Evolutionary conservation across 2,329 filamentous ascomycete genomes (phyloP), one percentile per base, ranked within the genome.

Genomic region (Lachnellula arida): DNA sequence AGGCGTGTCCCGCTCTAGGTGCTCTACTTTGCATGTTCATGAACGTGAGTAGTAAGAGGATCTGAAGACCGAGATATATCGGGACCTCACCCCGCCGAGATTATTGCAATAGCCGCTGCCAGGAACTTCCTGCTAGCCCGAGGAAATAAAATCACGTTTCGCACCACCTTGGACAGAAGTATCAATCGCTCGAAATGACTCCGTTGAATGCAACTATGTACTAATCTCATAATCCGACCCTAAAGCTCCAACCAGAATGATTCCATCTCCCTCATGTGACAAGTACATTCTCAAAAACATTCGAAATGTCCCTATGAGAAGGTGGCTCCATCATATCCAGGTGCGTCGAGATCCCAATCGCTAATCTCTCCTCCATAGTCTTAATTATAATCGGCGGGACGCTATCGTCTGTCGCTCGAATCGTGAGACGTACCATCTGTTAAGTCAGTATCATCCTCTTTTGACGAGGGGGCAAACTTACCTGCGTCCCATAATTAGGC

Each of bases 371-470:
- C 69, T 95, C 88, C 91, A 99, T 96, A 56, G 89, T 76, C 72
- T 90, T 92, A 67, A 94, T 76, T 55, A 99, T 71, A 19, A 93
- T 80, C 1, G 83, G 80, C 7, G 94, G 91, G 0, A 99, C 90
- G 34, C 79, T 82, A 68, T 97, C 94, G 67, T 97, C 93, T 1
- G 94, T 99, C 5, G 93, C 94, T 60, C 94, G 84, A 65, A 99
- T 87, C 0, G 94, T 99, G 58, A 97, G 79, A 52, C 94, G 92
- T 67, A 95, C 89, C 91, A 97, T 97, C 94, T 97, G 64, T 62
- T 63, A 59, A 46, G 68, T 54, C 37, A 25, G 39, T 22, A 43
- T 15, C 17, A 12, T 44, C 22, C 17, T 25, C 9, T 3, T 17
- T 14, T 53, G 17, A 43, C 9, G 22, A 22, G 32, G 43, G 28